A percentile compares a stretch with the other conserved stretches of the same genome.
Evolutionary conservation across 805 yeast species (phyloP).

Genomic region (Wickerhamomyces ciferrii): DNA sequence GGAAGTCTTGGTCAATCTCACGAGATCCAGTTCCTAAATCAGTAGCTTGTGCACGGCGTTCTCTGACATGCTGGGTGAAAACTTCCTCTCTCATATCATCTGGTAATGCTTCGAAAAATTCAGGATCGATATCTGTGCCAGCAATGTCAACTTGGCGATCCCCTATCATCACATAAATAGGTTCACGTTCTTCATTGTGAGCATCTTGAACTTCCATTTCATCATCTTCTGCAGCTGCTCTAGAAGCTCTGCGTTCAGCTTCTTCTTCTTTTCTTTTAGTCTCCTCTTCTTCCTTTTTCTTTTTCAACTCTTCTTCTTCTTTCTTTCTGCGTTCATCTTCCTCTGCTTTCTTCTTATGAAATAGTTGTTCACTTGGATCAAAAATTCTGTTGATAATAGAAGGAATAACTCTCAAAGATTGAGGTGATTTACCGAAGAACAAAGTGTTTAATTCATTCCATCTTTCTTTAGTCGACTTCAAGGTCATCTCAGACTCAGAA

Average conservation of each 20-base stretch:
- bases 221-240: constrained; percentile 15
- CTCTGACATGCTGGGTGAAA: constrained; percentile 76
- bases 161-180: constrained; percentile 68
- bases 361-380: constrained; percentile 40
- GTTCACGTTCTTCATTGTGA: constrained; percentile 27
- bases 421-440: constrained; percentile 39
- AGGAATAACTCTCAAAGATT: constrained; percentile 31
- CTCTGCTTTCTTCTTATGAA: constrained; percentile 24
- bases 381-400: constrained; percentile 41
- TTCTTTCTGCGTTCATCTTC: constrained; percentile 18
- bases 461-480: constrained; percentile 51
- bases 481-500: constrained; percentile 4
- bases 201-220: constrained; percentile 16
- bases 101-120: constrained; percentile 83
- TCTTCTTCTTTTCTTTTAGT: constrained; percentile 22
- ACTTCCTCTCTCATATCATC: constrained; percentile 93
- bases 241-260: constrained; percentile 12
- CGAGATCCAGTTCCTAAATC: constrained; percentile 40
- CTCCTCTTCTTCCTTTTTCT: constrained; percentile 23
- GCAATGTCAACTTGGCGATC: constrained; percentile 79
- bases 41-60: constrained; percentile 57
- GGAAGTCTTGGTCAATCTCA: constrained; percentile 75
- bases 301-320: constrained; percentile 23
- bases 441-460: constrained; percentile 59
- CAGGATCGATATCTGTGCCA: constrained; percentile 90